Conservation (phyloP, 2,329 filamentous ascomycete species). For the Chaetomiaceae sp. region DNA sequence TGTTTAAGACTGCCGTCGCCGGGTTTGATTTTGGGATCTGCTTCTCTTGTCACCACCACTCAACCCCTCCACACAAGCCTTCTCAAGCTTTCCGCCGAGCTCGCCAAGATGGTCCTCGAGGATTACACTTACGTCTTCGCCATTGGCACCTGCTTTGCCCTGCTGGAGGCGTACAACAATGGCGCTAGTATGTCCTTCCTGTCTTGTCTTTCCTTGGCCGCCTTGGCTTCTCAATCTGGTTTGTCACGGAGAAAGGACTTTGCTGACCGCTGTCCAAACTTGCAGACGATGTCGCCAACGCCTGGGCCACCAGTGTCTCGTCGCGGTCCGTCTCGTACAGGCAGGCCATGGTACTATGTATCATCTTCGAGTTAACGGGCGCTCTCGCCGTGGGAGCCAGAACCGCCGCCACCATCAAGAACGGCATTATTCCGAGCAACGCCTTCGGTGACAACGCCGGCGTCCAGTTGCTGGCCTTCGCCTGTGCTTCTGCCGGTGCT, state of each 20-base stretch:
- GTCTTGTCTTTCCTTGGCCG: background rate
- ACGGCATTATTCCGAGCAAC: conserved; percentile 60
- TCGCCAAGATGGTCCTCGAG: conserved; percentile 4
- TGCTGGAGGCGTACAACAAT: conserved; percentile 10
- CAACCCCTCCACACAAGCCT: background rate
- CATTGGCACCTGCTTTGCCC: conserved; percentile 5
- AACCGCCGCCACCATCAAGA: conserved; percentile 75
- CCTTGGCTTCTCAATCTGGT: too few species aligned
- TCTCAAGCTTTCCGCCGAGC: background rate
- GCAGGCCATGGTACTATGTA: conserved; percentile 62
- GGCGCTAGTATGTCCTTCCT: conserved; percentile 9
- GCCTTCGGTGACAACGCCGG: conserved; percentile 58
- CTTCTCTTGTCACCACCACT: background rate
- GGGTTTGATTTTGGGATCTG: background rate
- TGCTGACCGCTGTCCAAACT: background rate
- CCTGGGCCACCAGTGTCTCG: conserved; percentile 76
- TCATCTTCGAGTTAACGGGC: conserved; percentile 63
- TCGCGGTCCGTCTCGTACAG: conserved; percentile 70
- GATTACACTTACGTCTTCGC: conserved; percentile 10
- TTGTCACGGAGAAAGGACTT: too few species aligned
- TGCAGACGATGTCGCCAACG: conserved; percentile 75
- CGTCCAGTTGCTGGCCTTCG: conserved; percentile 64
- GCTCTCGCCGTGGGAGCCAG: conserved; percentile 63
- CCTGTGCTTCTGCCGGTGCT: conserved; percentile 59
- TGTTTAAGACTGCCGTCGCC: too few species aligned